Percentiles rank a stretch among this genome's conserved stretches.
These are phyloP conservation scores for Lachnellula arida DNA, from an alignment of 2,329 filamentous ascomycete species.

Conservation along the genomic window DNA sequence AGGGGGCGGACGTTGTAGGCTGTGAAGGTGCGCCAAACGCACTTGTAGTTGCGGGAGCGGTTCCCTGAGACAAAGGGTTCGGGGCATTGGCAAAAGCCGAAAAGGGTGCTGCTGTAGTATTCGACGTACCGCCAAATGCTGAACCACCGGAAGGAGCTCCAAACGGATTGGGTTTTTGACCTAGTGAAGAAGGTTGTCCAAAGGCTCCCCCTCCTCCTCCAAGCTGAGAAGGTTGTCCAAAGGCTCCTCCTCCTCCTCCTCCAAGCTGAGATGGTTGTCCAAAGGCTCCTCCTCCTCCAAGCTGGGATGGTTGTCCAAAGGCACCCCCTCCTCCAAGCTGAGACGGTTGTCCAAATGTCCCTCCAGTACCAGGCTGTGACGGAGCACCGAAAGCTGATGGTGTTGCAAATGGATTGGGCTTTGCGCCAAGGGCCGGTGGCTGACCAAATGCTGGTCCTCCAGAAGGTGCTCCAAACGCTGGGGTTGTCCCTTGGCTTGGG, in stretches of 20 bases:
- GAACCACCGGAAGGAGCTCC: conserved; percentile 6
- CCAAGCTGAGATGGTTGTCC: conserved; percentile 22
- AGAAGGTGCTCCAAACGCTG: conserved; percentile 1
- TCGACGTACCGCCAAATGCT: conserved; percentile 31
- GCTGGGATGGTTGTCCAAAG: conserved; percentile 19
- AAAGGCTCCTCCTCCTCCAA: conserved; percentile 19
- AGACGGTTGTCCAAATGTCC: conserved; percentile 25
- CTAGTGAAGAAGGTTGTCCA: conserved; percentile 35
- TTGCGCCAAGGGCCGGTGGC: conserved; percentile 33
- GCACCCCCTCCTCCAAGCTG: background rate
- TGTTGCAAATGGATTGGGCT: conserved; percentile 28
- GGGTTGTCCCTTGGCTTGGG: conserved; percentile 13
- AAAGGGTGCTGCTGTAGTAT: conserved; percentile 19
- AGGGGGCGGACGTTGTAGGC: conserved; percentile 24
- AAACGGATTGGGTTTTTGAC: conserved; percentile 29
- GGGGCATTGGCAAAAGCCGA: conserved; percentile 24
- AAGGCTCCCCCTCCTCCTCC: conserved; percentile 30
- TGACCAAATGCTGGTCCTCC: conserved; percentile 32
- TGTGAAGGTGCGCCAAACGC: conserved; percentile 38
- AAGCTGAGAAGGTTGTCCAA: conserved; percentile 36
- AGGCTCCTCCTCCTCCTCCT: conserved; percentile 24
- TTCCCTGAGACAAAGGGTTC: background rate
- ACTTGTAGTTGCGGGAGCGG: conserved; percentile 7
- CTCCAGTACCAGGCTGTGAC: conserved; percentile 9
- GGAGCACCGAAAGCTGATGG: conserved; percentile 3